Conservation (phyloP, 768 basidiomycete species). For the Tricholoma saponaceum region DNA sequence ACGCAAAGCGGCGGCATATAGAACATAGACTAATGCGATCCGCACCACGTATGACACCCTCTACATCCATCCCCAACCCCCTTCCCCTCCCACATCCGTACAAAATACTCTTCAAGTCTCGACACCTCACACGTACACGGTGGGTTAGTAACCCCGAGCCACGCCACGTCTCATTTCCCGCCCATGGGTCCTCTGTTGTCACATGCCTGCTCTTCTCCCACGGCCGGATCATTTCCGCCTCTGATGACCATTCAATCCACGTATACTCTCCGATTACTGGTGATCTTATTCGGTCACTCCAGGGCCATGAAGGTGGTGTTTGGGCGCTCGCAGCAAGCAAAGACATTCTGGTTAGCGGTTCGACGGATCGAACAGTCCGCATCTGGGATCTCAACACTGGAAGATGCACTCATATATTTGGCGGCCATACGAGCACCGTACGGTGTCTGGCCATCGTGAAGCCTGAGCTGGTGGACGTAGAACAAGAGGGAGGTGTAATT, state of each 20-base stretch:
- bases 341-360: conserved; percentile 86
- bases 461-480: conserved; percentile 80
- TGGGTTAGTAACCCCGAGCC: conserved; percentile 76
- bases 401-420: conserved; percentile 87
- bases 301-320: conserved; percentile 93
- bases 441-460: conserved; percentile 95
- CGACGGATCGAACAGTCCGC: conserved; percentile 89
- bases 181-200: conserved; percentile 87
- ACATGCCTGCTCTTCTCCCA: conserved; percentile 95
- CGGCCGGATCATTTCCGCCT: conserved; percentile 93
- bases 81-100: conserved; percentile 81
- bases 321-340: conserved; percentile 94
- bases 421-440: conserved; percentile 95
- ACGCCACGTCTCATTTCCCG: conserved; percentile 78
- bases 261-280: conserved; percentile 90
- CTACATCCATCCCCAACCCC: conserved; percentile 27
- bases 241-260: conserved; percentile 95
- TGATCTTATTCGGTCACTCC: conserved; percentile 63
- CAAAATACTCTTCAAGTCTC: conserved; percentile 91
- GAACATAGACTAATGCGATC: conserved; percentile 21
- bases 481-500: conserved; percentile 56
- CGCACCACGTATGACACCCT: background rate
- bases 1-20: conserved; percentile 51
- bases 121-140: conserved; percentile 72
- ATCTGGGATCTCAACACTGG: conserved; percentile 85